These are phyloP conservation scores for Paradendryphiella salina DNA, from an alignment of 2,329 filamentous ascomycete species.

Conservation along the genomic window DNA sequence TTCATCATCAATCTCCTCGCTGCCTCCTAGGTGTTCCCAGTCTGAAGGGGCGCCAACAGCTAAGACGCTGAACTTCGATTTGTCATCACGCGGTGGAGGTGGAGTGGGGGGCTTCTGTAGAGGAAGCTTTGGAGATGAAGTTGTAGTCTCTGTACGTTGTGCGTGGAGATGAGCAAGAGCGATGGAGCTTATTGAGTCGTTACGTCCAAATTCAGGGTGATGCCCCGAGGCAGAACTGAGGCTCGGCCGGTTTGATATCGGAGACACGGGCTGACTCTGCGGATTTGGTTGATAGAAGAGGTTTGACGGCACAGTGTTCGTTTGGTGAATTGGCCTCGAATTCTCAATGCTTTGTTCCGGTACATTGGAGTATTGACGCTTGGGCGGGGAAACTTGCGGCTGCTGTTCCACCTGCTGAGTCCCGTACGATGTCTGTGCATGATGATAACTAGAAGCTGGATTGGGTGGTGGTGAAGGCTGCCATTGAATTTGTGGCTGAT, in stretches of 20 bases:
- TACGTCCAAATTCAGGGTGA: slow-evolving; percentile 24
- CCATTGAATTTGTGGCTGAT: slow-evolving; percentile 26
- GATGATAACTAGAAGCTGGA: slow-evolving; percentile 15
- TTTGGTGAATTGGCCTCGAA: slow-evolving; percentile 32
- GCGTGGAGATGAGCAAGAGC: slow-evolving; percentile 36
- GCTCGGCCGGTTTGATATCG: slow-evolving; percentile 34
- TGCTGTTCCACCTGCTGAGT: slow-evolving; percentile 27
- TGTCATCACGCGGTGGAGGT: slow-evolving; percentile 33
- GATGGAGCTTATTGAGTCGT: slow-evolving; percentile 40
- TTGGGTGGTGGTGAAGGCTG: slow-evolving; percentile 23
- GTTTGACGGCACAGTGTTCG: slow-evolving; percentile 28
- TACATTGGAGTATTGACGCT: slow-evolving; percentile 23
- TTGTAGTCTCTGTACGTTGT: slow-evolving; percentile 28
- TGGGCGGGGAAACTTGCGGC: slow-evolving; percentile 20
- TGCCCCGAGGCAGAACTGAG: slow-evolving; percentile 29
- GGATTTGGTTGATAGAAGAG: slow-evolving; percentile 35
- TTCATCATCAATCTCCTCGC: slow-evolving; percentile 44
- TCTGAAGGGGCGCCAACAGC: slow-evolving; percentile 44
- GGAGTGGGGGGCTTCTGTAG: slow-evolving; percentile 26
- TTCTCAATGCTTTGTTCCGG: slow-evolving; percentile 32
- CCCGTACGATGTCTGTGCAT: slow-evolving; percentile 10
- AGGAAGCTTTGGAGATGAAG: slow-evolving; percentile 32
- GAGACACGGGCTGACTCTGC: slow-evolving; percentile 41
- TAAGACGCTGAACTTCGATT: slow-evolving; percentile 39
- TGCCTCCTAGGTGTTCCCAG: slow-evolving; percentile 44